Evolutionary conservation across 139 green algal species (phyloP).

Genomic region (Tetradesmus obliquus): DNA sequence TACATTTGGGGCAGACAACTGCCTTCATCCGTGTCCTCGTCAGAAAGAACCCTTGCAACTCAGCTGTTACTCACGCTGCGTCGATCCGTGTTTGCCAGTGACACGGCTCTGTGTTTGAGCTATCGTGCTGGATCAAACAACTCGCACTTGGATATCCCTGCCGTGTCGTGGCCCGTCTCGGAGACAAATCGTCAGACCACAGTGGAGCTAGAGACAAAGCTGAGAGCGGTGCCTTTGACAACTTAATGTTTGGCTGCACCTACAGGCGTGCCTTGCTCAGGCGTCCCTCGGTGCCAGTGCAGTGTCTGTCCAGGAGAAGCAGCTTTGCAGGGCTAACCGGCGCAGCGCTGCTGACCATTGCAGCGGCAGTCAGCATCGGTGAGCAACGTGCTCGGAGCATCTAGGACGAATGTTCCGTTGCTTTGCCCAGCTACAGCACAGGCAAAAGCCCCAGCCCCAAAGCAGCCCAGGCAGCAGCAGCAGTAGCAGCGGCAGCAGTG

Average conservation of each 20-base stretch:
- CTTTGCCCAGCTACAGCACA: slow-evolving; percentile 3
- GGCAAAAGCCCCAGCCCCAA: slow-evolving; percentile 16
- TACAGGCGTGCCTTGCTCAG: background rate
- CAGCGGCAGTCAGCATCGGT: slow-evolving; percentile 18
- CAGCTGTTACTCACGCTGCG: background rate
- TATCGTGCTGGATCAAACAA: background rate
- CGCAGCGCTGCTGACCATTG: slow-evolving; percentile 17
- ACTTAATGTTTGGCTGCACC: background rate
- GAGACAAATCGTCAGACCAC: background rate
- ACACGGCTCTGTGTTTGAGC: background rate
- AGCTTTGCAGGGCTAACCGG: slow-evolving; percentile 19
- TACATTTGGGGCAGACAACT: background rate
- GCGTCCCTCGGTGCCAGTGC: background rate
- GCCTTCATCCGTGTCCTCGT: background rate
- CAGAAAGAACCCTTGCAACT: background rate
- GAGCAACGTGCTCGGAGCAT: background rate
- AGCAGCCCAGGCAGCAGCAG: background rate
- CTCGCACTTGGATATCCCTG: background rate
- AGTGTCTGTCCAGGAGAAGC: slow-evolving; percentile 6
- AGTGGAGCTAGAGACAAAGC: background rate
- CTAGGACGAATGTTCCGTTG: slow-evolving; percentile 7
- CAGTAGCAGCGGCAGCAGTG: background rate
- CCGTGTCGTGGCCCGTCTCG: background rate
- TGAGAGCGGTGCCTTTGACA: background rate
- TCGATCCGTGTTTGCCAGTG: background rate